Evolutionary conservation across 192 early-diverging fungal genomes (phyloP).

Genomic region (Backusella psychrophila): DNA sequence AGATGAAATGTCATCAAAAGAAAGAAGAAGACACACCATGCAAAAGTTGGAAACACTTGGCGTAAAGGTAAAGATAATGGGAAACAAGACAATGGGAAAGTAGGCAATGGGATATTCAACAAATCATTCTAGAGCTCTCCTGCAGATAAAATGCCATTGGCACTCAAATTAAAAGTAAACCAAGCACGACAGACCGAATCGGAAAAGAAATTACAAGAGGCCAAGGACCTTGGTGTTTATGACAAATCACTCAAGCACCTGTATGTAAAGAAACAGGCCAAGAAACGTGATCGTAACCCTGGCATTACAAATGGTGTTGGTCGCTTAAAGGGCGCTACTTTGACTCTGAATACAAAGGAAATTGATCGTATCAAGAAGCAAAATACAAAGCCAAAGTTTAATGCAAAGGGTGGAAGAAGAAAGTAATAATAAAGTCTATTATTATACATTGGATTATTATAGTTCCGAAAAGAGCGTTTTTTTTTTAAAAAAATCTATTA

Average conservation of each 20-base stretch:
- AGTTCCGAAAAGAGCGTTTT: background rate
- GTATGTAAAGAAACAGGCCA: slow-evolving; percentile 29
- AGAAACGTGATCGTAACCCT: slow-evolving; percentile 25
- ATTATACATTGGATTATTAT: too few relatives aligned
- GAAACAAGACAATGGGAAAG: background rate
- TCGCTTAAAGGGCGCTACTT: slow-evolving; percentile 38
- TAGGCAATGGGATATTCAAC: background rate
- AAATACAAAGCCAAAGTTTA: slow-evolving; percentile 16
- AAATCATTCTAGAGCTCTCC: background rate
- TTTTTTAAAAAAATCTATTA: background rate
- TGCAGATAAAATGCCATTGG: slow-evolving; percentile 28
- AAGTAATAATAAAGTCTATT: background rate
- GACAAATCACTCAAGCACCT: slow-evolving; percentile 40
- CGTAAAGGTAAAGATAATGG: slow-evolving; percentile 35
- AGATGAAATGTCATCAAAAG: slow-evolving; percentile 41
- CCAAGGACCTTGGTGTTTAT: slow-evolving; percentile 44
- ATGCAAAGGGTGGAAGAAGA: slow-evolving; percentile 2
- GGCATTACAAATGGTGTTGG: slow-evolving; percentile 43
- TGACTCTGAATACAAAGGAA: slow-evolving; percentile 38
- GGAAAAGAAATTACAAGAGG: slow-evolving; percentile 35
- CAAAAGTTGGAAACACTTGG: slow-evolving; percentile 35
- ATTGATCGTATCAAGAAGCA: slow-evolving; percentile 30
- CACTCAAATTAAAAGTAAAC: slow-evolving; percentile 35
- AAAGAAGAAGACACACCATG: slow-evolving; percentile 38
- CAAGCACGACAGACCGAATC: slow-evolving; percentile 23